Evolutionary conservation across 192 early-diverging fungal species (phyloP).

Genomic region (Thoreauomyces humboldtii): DNA sequence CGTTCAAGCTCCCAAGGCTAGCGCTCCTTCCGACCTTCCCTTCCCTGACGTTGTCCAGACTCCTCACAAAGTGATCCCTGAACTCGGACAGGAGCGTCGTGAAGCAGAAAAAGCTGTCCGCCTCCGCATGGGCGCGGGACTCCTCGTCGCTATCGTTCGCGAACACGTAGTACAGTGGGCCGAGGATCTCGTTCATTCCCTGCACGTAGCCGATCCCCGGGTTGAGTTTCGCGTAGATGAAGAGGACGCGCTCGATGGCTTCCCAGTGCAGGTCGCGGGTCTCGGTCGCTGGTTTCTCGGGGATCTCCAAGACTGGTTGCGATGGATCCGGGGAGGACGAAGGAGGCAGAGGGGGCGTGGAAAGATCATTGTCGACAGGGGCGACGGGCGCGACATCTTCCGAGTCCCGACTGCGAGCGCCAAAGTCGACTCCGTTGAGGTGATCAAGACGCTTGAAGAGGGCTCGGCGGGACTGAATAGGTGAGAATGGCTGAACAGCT

Average conservation of each 20-base stretch:
- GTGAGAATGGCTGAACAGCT: constrained; percentile 2
- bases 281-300: background rate
- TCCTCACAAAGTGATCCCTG: constrained; percentile 77
- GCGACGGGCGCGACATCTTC: too few relatives aligned
- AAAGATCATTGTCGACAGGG: too few relatives aligned
- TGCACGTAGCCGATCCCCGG: constrained; percentile 83
- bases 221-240: constrained; percentile 77
- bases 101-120: constrained; percentile 78
- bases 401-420: constrained; percentile 41
- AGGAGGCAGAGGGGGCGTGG: background rate
- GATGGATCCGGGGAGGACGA: background rate
- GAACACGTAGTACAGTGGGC: constrained; percentile 76
- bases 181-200: constrained; percentile 85
- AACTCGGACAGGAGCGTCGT: constrained; percentile 67
- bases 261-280: constrained; percentile 71
- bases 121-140: constrained; percentile 64
- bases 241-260: constrained; percentile 73
- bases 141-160: constrained; percentile 55
- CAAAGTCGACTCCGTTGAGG: constrained; percentile 48
- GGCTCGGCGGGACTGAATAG: constrained; percentile 23
- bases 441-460: constrained; percentile 67
- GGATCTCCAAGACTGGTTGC: too few relatives aligned
- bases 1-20: background rate
- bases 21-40: constrained; percentile 9
- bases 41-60: constrained; percentile 67